Evolutionary conservation across 768 basidiomycete genomes (phyloP).

Genomic region (Pleurotus pulmonarius): DNA sequence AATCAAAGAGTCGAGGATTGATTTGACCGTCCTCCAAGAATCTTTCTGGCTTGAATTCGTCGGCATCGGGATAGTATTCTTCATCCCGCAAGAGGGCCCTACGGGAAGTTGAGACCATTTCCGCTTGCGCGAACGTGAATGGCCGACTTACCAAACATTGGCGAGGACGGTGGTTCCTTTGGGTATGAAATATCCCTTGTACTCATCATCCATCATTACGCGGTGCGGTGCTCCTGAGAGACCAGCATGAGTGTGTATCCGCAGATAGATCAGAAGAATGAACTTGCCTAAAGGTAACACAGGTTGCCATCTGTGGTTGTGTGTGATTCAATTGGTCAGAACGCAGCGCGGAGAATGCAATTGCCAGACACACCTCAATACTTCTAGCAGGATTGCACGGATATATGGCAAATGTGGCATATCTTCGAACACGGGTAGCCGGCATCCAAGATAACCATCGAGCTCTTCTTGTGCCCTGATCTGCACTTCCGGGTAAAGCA

Average conservation of each 20-base stretch:
- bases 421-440: conserved; percentile 20
- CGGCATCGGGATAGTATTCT: conserved; percentile 29
- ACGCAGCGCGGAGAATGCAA: neutral
- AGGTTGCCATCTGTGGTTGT: conserved; percentile 17
- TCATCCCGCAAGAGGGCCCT: conserved; percentile 33
- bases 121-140: neutral
- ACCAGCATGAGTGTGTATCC: neutral
- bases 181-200: conserved; percentile 13
- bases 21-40: conserved; percentile 23
- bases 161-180: conserved; percentile 11
- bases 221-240: conserved; percentile 10
- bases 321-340: neutral
- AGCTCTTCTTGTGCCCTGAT: conserved; percentile 26
- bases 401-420: conserved; percentile 16
- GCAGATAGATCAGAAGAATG: neutral
- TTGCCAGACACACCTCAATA: conserved; percentile 5
- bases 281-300: conserved; percentile 19
- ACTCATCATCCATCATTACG: conserved; percentile 7
- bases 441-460: conserved; percentile 20
- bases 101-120: neutral
- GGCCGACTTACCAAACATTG: conserved; percentile 12
- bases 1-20: conserved; percentile 12
- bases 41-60: conserved; percentile 32
- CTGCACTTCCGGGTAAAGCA: conserved; percentile 23
- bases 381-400: conserved; percentile 18